A percentile compares a stretch with the other conserved stretches of the same genome.
phyloP scores from a whole-genome alignment of 2,329 filamentous ascomycete genomes.

The Diaporthe destruens region DNA sequence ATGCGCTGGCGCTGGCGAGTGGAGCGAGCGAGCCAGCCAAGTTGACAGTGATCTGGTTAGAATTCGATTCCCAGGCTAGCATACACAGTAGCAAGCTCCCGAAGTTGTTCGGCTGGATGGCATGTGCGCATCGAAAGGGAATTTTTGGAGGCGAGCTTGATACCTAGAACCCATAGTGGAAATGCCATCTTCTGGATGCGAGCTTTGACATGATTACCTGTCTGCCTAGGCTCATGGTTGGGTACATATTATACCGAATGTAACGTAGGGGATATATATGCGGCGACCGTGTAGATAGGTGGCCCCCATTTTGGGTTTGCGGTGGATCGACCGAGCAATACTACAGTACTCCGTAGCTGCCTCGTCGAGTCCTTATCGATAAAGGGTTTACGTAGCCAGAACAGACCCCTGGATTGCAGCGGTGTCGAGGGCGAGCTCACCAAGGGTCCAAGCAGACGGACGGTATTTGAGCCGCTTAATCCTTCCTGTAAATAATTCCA shows the following conservation, averaged over 20 bases:
- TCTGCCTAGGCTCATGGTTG: not conserved
- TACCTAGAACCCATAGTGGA: slow-evolving; percentile 32
- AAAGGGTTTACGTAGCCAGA: slow-evolving; percentile 38
- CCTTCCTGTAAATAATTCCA: too few species aligned
- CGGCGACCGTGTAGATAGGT: not conserved
- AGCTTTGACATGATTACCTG: not conserved
- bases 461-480: not conserved
- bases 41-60: slow-evolving; percentile 30
- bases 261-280: not conserved
- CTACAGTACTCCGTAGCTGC: not conserved
- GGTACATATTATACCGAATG: not conserved
- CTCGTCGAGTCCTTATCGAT: slow-evolving; percentile 35
- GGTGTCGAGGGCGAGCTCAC: slow-evolving; percentile 12
- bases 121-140: slow-evolving; percentile 25
- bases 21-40: not conserved
- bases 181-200: slow-evolving; percentile 29
- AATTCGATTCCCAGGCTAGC: slow-evolving; percentile 28
- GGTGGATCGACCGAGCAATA: not conserved
- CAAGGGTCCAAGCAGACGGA: not conserved
- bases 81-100: slow-evolving; percentile 10
- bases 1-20: slow-evolving; percentile 1
- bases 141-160: slow-evolving; percentile 28
- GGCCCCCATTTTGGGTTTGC: not conserved
- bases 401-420: slow-evolving; percentile 34
- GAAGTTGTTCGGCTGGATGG: slow-evolving; percentile 12